Percentiles rank a stretch among this genome's conserved stretches.
Evolutionary conservation across 2,329 filamentous ascomycete genomes (phyloP).

Genomic region (Macrophomina phaseolina): DNA sequence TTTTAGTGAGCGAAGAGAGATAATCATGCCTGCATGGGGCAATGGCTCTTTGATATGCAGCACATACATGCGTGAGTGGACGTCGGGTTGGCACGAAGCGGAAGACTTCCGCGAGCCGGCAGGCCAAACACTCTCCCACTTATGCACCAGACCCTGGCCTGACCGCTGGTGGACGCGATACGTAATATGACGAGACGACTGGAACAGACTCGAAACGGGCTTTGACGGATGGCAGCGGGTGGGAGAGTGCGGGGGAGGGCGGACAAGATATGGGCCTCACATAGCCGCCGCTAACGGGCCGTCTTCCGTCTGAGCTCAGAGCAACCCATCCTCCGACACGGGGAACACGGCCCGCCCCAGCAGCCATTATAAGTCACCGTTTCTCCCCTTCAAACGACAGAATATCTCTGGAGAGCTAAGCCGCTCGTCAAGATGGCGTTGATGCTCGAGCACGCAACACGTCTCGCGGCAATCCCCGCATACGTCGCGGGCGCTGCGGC

Average conservation of each 20-base stretch:
- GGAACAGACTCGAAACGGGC: background rate
- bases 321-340: background rate
- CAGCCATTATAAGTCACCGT: background rate
- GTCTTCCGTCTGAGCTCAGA: constrained; percentile 9
- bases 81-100: no score
- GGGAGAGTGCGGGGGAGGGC: constrained; percentile 1
- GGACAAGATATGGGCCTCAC: constrained; percentile 1
- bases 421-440: background rate
- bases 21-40: no score
- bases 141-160: background rate
- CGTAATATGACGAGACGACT: background rate
- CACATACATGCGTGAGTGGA: no score
- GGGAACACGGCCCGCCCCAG: constrained; percentile 12
- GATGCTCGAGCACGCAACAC: background rate
- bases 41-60: no score
- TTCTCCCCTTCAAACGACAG: background rate
- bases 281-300: constrained; percentile 16
- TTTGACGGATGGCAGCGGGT: constrained; percentile 6
- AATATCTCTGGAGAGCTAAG: background rate
- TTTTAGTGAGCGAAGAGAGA: no score
- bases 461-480: background rate
- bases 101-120: no score
- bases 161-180: background rate
- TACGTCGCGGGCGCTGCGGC: constrained; percentile 3
- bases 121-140: background rate